phyloP scores from a whole-genome alignment of 2,329 filamentous ascomycete species.

The Apiospora pterosperma region DNA sequence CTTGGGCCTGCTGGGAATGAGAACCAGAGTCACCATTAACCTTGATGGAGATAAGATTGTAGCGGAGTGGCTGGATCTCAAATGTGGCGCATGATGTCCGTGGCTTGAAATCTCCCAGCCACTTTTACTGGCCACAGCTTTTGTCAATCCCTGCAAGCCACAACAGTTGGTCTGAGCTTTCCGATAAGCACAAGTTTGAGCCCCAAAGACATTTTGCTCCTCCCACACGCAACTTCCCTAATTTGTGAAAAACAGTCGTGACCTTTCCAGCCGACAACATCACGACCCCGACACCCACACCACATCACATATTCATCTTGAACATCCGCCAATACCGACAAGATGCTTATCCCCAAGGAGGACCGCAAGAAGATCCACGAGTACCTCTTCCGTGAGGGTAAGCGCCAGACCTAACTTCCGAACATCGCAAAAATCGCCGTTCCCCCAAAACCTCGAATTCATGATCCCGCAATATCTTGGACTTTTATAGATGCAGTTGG shows the following conservation, averaged over 20 bases:
- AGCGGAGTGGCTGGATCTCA: not conserved
- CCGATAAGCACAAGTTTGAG: slow-evolving; percentile 1
- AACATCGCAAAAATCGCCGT: not conserved
- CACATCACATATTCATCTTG: slow-evolving; percentile 48
- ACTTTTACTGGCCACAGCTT: not conserved
- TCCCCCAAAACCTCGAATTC: not conserved
- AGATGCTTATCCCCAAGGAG: slow-evolving; percentile 99
- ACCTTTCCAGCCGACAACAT: slow-evolving; percentile 16
- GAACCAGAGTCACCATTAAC: not conserved
- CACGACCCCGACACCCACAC: slow-evolving; percentile 30
- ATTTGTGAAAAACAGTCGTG: slow-evolving; percentile 1
- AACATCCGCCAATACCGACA: slow-evolving; percentile 45
- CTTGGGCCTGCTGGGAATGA: not conserved
- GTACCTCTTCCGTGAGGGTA: slow-evolving; percentile 89
- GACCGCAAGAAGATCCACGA: slow-evolving; percentile 99
- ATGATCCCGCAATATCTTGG: not conserved
- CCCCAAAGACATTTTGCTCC: not conserved
- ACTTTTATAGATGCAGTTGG: slow-evolving; percentile 1
- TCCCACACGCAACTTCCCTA: slow-evolving; percentile 2
- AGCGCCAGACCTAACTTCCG: not conserved
- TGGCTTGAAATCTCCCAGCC: not conserved
- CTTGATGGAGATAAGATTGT: slow-evolving; percentile 10
- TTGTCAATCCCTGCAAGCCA: not conserved
- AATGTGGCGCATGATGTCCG: not conserved
- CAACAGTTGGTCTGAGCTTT: not conserved